Evolutionary conservation across 148 eudicot species (phyloP), one percentile per base, ranked within the genome.

Genomic region (Rhododendron griersonianum): DNA sequence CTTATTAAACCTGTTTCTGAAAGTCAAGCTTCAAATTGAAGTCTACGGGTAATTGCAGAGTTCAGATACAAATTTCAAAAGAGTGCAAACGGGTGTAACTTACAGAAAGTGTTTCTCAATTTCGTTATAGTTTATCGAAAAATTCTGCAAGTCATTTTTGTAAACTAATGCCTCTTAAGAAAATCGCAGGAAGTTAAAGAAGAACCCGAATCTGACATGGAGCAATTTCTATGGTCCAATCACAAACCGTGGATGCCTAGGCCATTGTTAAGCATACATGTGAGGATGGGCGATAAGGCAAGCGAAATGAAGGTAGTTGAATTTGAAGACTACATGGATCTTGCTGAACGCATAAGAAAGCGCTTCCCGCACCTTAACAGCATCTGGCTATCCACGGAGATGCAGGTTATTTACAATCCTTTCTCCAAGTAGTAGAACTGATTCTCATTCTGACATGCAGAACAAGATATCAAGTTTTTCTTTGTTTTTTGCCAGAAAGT

Each of bases 281-380:
- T 98, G 5, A 86, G 99, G 44, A 98, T 95, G 98, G 99, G 99
- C 61, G 99, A 98, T 87, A 98, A 98, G 85, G 98, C 96, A 5
- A 91, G 94, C 69, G 98, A 98, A 89, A 98, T 98, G 99, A 92
- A 92, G 86, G 91, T 98, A 2, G 96, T 95, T 9, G 91, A 92
- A 85, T 98, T 98, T 73, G 88, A 91, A 19, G 94, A 95, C 19
- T 98, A 95, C 91, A 95, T 95, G 96, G 84, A 44, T 61, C 94
- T 95, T 16, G 99, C 98, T 0, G 61, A 90, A 8, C 93, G 92
- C 81, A 86, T 98, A 21, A 86, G 98, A 35, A 90, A 61, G 30
- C 93, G 74, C 25, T 98, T 98, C 82, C 98, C 98, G 1, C 86
- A 95, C 80, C 90, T 94, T n/a, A 87, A 89, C 19, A 89, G 91